These are phyloP conservation scores for Arxiozyma slooffiae DNA, from an alignment of 1,139 yeast species.

Conservation along the genomic window DNA sequence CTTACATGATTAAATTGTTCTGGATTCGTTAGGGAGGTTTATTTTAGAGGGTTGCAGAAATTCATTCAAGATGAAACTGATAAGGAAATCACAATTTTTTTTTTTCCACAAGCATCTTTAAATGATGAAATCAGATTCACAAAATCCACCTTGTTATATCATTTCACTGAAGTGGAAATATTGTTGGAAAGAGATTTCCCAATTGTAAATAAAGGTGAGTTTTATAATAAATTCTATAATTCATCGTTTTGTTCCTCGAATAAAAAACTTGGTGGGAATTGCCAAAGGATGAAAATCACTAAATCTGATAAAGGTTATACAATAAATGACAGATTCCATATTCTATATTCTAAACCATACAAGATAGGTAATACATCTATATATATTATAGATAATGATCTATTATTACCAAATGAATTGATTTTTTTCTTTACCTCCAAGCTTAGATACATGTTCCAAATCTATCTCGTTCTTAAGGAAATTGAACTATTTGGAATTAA, in stretches of 20 bases:
- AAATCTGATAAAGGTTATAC: constrained; percentile 35
- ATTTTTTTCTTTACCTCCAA: constrained; percentile 45
- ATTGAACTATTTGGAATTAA: constrained; percentile 38
- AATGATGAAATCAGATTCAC: constrained; percentile 33
- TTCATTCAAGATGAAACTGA: constrained; percentile 47
- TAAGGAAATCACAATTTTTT: constrained; percentile 52
- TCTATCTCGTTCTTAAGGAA: constrained; percentile 44
- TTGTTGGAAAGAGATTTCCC: constrained; percentile 21
- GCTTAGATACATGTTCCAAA: constrained; percentile 41
- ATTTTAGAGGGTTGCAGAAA: constrained; percentile 48
- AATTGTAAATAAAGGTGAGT: constrained; percentile 4
- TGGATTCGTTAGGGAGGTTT: constrained; percentile 58
- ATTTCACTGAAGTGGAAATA: constrained; percentile 48
- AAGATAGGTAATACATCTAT: constrained; percentile 50
- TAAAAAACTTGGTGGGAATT: constrained; percentile 35
- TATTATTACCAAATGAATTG: constrained; percentile 47
- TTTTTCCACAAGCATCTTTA: constrained; percentile 35
- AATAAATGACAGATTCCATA: constrained; percentile 39
- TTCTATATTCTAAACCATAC: constrained; percentile 37
- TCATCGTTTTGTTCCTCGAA: constrained; percentile 36
- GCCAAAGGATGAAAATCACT: constrained; percentile 40
- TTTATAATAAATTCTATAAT: constrained; percentile 32
- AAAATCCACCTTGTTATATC: constrained; percentile 47
- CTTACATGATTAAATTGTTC: constrained; percentile 55
- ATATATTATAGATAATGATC: constrained; percentile 51